Percentiles rank a stretch among this genome's conserved stretches.
These are phyloP conservation scores for Lomentospora prolificans DNA, from an alignment of 2,329 filamentous ascomycete genomes.

Conservation along the genomic window DNA sequence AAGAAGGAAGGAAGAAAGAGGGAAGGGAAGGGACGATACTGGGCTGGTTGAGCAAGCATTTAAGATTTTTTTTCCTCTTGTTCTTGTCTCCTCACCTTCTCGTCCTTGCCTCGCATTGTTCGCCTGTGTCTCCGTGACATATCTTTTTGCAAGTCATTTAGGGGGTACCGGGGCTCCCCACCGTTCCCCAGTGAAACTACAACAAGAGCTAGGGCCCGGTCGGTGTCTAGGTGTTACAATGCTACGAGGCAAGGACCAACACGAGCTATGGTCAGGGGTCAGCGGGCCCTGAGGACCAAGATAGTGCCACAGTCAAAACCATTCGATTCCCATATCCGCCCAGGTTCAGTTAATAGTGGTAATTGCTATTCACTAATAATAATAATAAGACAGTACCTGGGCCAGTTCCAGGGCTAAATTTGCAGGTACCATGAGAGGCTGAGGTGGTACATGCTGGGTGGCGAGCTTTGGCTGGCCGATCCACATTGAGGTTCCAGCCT, in stretches of 20 bases:
- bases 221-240: conserved; percentile 5
- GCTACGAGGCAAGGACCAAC: background rate
- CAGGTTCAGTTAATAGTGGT: background rate
- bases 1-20: conserved; percentile 1
- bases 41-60: background rate
- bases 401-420: background rate
- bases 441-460: background rate
- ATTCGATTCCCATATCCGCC: background rate
- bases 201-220: background rate
- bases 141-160: background rate
- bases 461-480: background rate
- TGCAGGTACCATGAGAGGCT: background rate
- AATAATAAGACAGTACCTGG: background rate
- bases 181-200: background rate
- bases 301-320: background rate
- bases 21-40: background rate
- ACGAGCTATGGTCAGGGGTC: conserved; percentile 5
- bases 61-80: conserved; percentile 1
- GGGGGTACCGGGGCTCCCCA: background rate
- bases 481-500: background rate
- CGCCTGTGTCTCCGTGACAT: background rate
- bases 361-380: background rate
- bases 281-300: background rate
- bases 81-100: background rate
- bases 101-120: background rate